These are phyloP conservation scores for Globisporangium orthogonon DNA, from an alignment of 352 stramenopile genomes.

Conservation along the genomic window DNA sequence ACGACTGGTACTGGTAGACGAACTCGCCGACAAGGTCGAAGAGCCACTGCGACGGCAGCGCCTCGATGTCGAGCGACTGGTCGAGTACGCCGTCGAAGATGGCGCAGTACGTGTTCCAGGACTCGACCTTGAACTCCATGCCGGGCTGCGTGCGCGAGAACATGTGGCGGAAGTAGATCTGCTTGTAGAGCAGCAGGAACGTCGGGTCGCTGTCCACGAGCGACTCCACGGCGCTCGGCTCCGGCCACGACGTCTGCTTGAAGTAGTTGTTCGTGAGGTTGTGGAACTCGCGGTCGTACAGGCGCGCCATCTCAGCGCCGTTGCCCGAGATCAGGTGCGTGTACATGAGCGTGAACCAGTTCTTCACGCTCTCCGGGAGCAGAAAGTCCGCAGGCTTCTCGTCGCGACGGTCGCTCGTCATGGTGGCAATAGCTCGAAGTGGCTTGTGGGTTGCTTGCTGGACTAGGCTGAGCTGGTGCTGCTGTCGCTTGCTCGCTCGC, in stretches of 20 bases:
- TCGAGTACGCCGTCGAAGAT: constrained; percentile 94
- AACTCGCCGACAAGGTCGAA: constrained; percentile 99
- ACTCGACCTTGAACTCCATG: constrained; percentile 88
- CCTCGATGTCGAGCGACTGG: constrained; percentile 71
- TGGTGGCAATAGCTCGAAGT: constrained; percentile 8
- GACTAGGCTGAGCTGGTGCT: not conserved
- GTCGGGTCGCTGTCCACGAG: constrained; percentile 85
- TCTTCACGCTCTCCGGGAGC: constrained; percentile 84
- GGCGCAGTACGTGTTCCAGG: constrained; percentile 91
- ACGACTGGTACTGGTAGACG: constrained; percentile 99
- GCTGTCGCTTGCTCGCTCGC: constrained; percentile 5
- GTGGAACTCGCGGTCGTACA: constrained; percentile 88
- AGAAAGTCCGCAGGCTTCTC: constrained; percentile 86
- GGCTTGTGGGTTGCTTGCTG: too few relatives aligned
- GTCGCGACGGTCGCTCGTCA: constrained; percentile 54
- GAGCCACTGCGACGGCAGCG: constrained; percentile 93
- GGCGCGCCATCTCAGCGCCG: constrained; percentile 69
- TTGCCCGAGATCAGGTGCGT: constrained; percentile 82
- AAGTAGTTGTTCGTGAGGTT: constrained; percentile 93
- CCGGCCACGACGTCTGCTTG: constrained; percentile 92
- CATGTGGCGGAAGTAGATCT: constrained; percentile 96
- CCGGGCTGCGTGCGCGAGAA: constrained; percentile 88
- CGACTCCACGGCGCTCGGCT: constrained; percentile 76
- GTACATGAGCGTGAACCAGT: constrained; percentile 86
- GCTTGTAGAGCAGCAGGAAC: constrained; percentile 95